Conservation (phyloP, 23 red algal species). For the Cyanidium caldarium region DNA sequence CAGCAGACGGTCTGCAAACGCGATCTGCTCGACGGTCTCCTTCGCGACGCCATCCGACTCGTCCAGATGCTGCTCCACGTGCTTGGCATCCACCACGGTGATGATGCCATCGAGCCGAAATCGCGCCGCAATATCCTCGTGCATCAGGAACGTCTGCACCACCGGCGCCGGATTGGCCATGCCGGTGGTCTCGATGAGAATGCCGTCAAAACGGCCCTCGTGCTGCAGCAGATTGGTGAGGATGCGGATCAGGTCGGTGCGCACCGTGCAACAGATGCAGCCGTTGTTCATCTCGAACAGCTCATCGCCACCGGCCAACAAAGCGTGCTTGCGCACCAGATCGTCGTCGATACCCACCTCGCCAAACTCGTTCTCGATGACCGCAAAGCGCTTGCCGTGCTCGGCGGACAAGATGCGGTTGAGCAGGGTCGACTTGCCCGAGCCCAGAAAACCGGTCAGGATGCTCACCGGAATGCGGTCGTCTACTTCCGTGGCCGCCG, state of each 20-base stretch:
- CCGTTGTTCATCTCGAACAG: constrained; percentile 34
- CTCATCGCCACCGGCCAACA: constrained; percentile 7
- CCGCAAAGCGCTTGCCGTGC: constrained; percentile 45
- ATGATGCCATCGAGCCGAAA: constrained; percentile 35
- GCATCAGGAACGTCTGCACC: constrained; percentile 28
- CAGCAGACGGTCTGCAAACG: constrained; percentile 32
- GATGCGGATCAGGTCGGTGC: constrained; percentile 5
- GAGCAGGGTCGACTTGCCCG: constrained; percentile 72
- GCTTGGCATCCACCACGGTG: constrained; percentile 39
- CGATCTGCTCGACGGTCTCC: constrained; percentile 38
- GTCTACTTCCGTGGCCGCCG: background rate
- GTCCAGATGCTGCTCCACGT: constrained; percentile 13
- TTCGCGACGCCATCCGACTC: constrained; percentile 9
- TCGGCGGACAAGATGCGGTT: constrained; percentile 42
- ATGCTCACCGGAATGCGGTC: constrained; percentile 48
- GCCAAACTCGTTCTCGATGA: constrained; percentile 84
- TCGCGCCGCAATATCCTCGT: constrained; percentile 22
- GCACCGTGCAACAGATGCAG: constrained; percentile 31
- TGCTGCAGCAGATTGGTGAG: constrained; percentile 9
- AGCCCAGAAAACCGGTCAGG: constrained; percentile 67
- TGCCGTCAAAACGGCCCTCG: constrained; percentile 9
- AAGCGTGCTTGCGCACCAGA: constrained; percentile 19
- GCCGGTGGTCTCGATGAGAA: constrained; percentile 49
- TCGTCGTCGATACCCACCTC: constrained; percentile 43
- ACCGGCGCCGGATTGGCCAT: constrained; percentile 40